Evolutionary conservation across 192 early-diverging fungal genomes (phyloP).

Genomic region (Backusella circina): DNA sequence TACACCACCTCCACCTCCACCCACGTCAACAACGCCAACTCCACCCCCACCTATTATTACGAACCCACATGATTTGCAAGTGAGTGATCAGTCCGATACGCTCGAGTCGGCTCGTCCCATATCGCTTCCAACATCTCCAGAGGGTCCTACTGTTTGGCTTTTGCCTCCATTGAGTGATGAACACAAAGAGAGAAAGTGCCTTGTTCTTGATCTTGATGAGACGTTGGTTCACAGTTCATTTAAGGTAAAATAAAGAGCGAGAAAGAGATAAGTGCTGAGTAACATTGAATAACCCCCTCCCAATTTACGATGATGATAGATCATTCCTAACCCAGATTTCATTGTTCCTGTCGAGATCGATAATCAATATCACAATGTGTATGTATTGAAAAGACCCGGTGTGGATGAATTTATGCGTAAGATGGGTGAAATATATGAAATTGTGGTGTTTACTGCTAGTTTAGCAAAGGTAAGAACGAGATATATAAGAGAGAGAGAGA

Average conservation of each 20-base stretch:
- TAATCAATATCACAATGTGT: conserved; percentile 76
- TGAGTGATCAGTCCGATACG: not conserved
- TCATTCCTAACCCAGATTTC: conserved; percentile 64
- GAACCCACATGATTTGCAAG: not conserved
- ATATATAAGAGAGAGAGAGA: not conserved
- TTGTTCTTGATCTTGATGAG: conserved; percentile 97
- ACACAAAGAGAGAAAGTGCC: conserved; percentile 78
- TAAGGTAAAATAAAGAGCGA: conserved; percentile 66
- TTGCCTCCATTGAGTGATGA: conserved; percentile 67
- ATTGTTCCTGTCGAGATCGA: conserved; percentile 82
- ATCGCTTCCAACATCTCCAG: not conserved
- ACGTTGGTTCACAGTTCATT: conserved; percentile 97
- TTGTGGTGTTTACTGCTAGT: conserved; percentile 88
- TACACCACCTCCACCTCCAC: not conserved
- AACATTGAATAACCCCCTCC: not conserved
- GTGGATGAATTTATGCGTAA: conserved; percentile 79
- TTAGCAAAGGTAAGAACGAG: conserved; percentile 55
- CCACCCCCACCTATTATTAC: not conserved
- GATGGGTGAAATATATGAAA: conserved; percentile 76
- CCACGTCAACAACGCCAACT: not conserved
- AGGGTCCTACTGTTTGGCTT: conserved; percentile 34
- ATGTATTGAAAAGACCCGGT: conserved; percentile 85
- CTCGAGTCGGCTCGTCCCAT: not conserved
- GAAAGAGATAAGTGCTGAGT: too few species aligned
- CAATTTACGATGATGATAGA: not conserved